Evolutionary conservation across 2,329 filamentous ascomycete species (phyloP), one percentile per base, ranked within the genome.

Genomic region (Nannizzia gypsea): DNA sequence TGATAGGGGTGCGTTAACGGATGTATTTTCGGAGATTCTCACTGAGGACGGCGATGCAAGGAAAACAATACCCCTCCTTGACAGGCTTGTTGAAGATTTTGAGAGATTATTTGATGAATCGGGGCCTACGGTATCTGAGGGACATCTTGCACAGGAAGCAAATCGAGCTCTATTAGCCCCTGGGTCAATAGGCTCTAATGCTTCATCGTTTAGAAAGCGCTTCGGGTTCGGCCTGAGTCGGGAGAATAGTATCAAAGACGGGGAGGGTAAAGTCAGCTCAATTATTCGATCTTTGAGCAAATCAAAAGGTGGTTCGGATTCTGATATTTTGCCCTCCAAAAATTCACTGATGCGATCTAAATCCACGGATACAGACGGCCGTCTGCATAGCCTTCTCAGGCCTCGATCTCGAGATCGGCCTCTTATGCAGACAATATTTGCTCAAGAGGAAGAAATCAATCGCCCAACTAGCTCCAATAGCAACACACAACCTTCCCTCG

Each of bases 251-350:
- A 92, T 87, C 71, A 81, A 80, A 22, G 82, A 85, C 60, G 81
- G 83, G 42, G 77, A 83, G 48, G 88, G 89, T 48, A 82, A 83
- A 64, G 83, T 89, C 40, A 80, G 85, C 46, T 92, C 89, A 0
- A 84, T 96, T 22, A 90, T 90, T 84, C 84, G 90, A 59, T 91
- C 84, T n/a, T 76, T 96, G 64, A 95, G 90, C 78, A 96, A 95
- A 76, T 89, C 75, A 73, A 81, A 77, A 80, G 86, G 59, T 74
- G 81, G 66, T 74, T 80, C 31, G 6, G 63, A 83, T 77, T 59
- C 84, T 77, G 66, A 89, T 85, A 76, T 81, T 15, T 89, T 82
- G 70, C 72, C 89, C 42, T 86, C 87, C 2, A 89, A 84, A 70
- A 83, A 78, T 36, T 81, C 83, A 0, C 73, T 90, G 38, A 78